A percentile compares a stretch with the other conserved stretches of the same genome.
These are phyloP conservation scores for Anthracocystis setariae DNA, from an alignment of 1,284 basidiomycete species.

Conservation along the genomic window DNA sequence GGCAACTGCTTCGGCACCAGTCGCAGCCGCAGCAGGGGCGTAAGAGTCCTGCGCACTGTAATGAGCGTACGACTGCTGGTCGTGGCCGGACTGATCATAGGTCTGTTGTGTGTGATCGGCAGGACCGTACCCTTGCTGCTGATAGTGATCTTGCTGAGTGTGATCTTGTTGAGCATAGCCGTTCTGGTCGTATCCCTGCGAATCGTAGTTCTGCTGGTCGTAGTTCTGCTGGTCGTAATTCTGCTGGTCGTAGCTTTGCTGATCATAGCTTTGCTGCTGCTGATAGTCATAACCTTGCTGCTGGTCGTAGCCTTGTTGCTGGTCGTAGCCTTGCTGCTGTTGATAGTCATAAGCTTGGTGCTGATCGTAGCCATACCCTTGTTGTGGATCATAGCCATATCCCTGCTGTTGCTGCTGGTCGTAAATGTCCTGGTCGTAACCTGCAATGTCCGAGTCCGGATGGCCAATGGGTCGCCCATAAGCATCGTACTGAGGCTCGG, in stretches of 20 bases:
- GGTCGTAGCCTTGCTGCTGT: constrained; percentile 18
- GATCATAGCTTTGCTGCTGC: constrained; percentile 20
- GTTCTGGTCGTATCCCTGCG: constrained; percentile 25
- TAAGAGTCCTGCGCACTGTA: constrained; percentile 18
- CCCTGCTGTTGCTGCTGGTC: constrained; percentile 27
- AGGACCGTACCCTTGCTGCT: constrained; percentile 15
- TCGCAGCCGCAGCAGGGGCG: constrained; percentile 16
- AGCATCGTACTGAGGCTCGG: constrained; percentile 31
- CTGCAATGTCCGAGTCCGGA: constrained; percentile 10
- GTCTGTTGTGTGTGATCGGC: constrained; percentile 16
- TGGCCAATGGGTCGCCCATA: constrained; percentile 30
- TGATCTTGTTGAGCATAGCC: constrained; percentile 21
- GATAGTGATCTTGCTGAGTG: constrained; percentile 1
- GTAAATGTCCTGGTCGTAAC: constrained; percentile 23
- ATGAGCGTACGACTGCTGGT: constrained; percentile 20
- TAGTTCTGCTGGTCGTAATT: constrained; percentile 25
- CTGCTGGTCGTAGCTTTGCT: constrained; percentile 17
- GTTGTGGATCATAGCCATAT: constrained; percentile 21
- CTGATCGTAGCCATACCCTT: constrained; percentile 21
- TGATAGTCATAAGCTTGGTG: constrained; percentile 21
- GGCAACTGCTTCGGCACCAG: neutral
- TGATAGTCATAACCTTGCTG: constrained; percentile 17
- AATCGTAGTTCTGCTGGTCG: constrained; percentile 12
- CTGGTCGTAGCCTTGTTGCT: constrained; percentile 19
- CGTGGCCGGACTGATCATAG: constrained; percentile 16